Base-by-base conservation (phyloP, 2,329 filamentous ascomycete genomes). In the Fusarium torreyae region DNA sequence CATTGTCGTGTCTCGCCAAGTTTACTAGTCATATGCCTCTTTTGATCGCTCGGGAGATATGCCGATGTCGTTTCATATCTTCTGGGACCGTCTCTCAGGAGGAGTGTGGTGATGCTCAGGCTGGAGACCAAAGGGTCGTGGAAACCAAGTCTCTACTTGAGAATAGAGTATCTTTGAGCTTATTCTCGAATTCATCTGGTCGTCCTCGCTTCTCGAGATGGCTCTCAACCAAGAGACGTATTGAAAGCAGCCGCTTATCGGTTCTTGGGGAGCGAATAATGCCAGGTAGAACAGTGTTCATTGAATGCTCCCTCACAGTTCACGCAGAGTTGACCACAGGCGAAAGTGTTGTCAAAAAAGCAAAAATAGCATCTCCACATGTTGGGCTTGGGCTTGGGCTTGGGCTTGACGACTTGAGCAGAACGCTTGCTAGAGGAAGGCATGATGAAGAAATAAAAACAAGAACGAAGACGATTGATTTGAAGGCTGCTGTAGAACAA, bases 291-390 rank as follows among this genome's bases (percentile, higher is more conserved):
- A n/a, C n/a, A n/a, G n/a, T n/a, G n/a, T n/a, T n/a, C n/a, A n/a
- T n/a, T n/a, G n/a, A n/a, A n/a, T n/a, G n/a, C n/a, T n/a, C n/a
- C n/a, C n/a, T 15, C 6, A 17, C 3, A 28, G 14, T 34, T 31
- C 22, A 36, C 14, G 20, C 58, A 62, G 14, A 7, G 3, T 7
- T n/a, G 6, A 3, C 31, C 38, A 4, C 2, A 3, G 17, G 2
- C 17, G 5, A 9, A 39, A 17, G 38, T 39, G 10, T 59, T 59
- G 4, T 59, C 58, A 14, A 10, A 8, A 6, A 28, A n/a, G n/a
- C 58, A 62, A 7, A 24, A 5, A 2, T 17, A 4, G 6, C 58
- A 62, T 17, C 5, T 7, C 58, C 58, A 62, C 54, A 62, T 59
- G 7, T 28, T 39, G 14, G 8, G 5, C 18, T 22, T 34, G 13